These are phyloP conservation scores for Solioccasus polychromus DNA, from an alignment of 768 basidiomycete species.

Conservation along the genomic window DNA sequence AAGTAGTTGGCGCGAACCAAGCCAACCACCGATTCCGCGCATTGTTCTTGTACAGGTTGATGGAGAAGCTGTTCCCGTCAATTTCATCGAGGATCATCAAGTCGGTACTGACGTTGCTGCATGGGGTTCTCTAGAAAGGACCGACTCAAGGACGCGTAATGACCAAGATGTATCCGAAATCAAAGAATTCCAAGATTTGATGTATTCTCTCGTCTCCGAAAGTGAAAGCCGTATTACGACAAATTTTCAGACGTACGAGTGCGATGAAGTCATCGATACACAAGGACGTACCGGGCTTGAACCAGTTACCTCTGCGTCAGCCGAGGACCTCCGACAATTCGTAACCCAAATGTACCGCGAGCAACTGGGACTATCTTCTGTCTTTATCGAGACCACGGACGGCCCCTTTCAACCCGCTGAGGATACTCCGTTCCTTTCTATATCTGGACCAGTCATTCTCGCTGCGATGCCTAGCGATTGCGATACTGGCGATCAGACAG, in stretches of 20 bases:
- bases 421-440: background rate
- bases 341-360: background rate
- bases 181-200: background rate
- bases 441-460: background rate
- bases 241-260: no score
- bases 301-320: background rate
- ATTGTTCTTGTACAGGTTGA: conserved; percentile 16
- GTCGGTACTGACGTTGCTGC: background rate
- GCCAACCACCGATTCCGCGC: conserved; percentile 5
- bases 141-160: no score
- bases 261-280: no score
- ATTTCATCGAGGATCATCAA: conserved; percentile 3
- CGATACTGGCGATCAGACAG: background rate
- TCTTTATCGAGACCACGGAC: background rate
- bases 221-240: background rate
- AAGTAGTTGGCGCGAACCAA: background rate
- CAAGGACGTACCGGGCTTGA: background rate
- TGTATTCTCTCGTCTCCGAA: background rate
- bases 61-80: conserved; percentile 11
- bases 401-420: background rate
- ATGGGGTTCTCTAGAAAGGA: background rate
- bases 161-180: no score
- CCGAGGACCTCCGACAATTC: background rate
- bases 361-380: background rate
- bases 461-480: background rate